Evolutionary conservation across 2,329 filamentous ascomycete genomes (phyloP).

Genomic region (Colletotrichum sp.): DNA sequence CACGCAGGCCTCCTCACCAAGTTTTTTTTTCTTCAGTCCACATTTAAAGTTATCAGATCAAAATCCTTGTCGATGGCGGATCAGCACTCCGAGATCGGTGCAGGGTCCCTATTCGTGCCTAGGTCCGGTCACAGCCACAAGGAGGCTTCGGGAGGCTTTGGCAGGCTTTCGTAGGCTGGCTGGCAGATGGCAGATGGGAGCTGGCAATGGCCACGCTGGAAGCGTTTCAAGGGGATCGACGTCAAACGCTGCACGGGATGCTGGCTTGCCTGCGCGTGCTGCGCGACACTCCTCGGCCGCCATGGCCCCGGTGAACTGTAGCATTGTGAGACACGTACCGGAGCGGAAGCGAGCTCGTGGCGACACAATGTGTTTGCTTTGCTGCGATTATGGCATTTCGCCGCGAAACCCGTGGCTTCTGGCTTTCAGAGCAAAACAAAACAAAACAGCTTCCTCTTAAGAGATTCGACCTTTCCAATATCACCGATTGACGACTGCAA

Average conservation of each 20-base stretch:
- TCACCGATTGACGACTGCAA: background rate
- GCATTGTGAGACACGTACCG: slow-evolving; percentile 11
- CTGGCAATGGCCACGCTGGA: background rate
- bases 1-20: background rate
- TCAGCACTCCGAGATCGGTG: slow-evolving; percentile 15
- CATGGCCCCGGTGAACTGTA: background rate
- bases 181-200: background rate
- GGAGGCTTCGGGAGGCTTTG: background rate
- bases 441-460: background rate
- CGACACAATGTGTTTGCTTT: background rate
- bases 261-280: background rate
- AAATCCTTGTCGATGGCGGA: slow-evolving; percentile 11
- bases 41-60: slow-evolving; percentile 15
- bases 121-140: background rate
- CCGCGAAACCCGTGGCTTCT: background rate
- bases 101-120: background rate
- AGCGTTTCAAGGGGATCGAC: slow-evolving; percentile 20
- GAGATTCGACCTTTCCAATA: background rate
- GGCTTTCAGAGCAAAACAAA: background rate
- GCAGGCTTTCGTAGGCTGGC: background rate
- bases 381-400: background rate
- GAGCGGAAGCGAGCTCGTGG: background rate
- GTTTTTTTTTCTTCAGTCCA: slow-evolving; percentile 4
- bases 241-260: slow-evolving; percentile 19
- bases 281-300: background rate